Base-by-base conservation (phyloP, 192 early-diverging fungal genomes). In the Rhizophagus sp. region DNA sequence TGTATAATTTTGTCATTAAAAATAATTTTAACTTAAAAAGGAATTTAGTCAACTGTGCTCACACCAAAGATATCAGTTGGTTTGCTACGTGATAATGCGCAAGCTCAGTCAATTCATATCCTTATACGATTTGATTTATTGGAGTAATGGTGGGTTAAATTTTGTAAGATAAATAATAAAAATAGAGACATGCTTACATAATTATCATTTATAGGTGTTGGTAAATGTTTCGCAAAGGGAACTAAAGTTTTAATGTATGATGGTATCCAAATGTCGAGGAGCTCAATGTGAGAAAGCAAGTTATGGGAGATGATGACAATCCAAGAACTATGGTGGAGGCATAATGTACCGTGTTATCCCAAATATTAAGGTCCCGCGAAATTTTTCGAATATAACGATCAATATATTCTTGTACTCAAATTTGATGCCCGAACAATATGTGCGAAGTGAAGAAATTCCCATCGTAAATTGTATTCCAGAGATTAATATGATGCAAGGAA, bases 121-220 rank as follows among this genome's bases (percentile, higher is more conserved):
- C 97, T 2, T 98, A 97, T 83, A 93, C 91, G 0, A 94, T 97
- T 77, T 92, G 91, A 9, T 97, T 98, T 85, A 93, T 97, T 62
- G 96, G 97, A 33, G 96, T 98, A 39, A 98, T 82, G 97, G 97
- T 57, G 96, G 96, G 86, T 57, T 81, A 52, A 65, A 65, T 25
- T 66, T 25, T 33, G 2, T 66, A 13, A 11, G 9, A 65, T 65
- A 3, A 27, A 1, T 25, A n/a, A 44, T 10, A 44, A 44, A 9
- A 10, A 9, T 44, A 9, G 6, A 6, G 41, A 44, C 6, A 44
- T 9, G 34, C 34, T 34, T 52, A 52, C 15, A 52, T 52, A 19
- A 2, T 52, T 50, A 50, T 50, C 13, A 17, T 19, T 17, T 19
- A 52, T 19, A 84, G 80, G 49, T 4, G 12, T 81, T 49, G 17